Evolutionary conservation across 148 eudicot species (phyloP).

Genomic region (Camellia sinensis): DNA sequence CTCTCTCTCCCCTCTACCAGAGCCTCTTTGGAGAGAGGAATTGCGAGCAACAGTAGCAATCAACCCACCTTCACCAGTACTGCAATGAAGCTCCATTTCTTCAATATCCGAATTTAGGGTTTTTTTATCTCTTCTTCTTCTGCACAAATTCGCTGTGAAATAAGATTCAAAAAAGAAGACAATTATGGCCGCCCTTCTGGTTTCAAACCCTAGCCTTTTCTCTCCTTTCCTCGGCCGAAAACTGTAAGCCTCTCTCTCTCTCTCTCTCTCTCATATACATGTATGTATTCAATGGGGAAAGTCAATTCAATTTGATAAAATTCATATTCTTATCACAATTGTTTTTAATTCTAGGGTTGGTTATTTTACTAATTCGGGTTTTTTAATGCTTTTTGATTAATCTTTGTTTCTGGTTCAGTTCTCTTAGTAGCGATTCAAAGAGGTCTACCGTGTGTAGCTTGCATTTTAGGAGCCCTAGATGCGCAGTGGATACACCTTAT

Average conservation of each 20-base stretch:
- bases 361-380: background rate
- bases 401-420: constrained; percentile 24
- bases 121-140: background rate
- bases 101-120: background rate
- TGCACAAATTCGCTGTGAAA: background rate
- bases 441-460: constrained; percentile 21
- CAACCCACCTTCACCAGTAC: background rate
- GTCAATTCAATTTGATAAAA: background rate
- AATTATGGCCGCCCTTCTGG: constrained; percentile 47
- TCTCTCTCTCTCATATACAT: background rate
- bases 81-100: background rate
- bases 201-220: constrained; percentile 51
- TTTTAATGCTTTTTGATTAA: background rate
- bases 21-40: background rate
- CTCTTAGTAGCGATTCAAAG: constrained; percentile 33
- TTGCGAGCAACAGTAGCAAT: background rate
- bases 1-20: background rate
- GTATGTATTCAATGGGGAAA: background rate
- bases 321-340: background rate
- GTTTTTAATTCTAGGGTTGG: background rate
- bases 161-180: background rate
- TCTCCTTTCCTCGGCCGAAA: constrained; percentile 42
- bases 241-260: constrained; percentile 37
- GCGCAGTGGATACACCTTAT: constrained; percentile 53
- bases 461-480: constrained; percentile 35